phyloP scores from a whole-genome alignment of 768 basidiomycete genomes.

The Phlebiopsis flavidoalba region DNA sequence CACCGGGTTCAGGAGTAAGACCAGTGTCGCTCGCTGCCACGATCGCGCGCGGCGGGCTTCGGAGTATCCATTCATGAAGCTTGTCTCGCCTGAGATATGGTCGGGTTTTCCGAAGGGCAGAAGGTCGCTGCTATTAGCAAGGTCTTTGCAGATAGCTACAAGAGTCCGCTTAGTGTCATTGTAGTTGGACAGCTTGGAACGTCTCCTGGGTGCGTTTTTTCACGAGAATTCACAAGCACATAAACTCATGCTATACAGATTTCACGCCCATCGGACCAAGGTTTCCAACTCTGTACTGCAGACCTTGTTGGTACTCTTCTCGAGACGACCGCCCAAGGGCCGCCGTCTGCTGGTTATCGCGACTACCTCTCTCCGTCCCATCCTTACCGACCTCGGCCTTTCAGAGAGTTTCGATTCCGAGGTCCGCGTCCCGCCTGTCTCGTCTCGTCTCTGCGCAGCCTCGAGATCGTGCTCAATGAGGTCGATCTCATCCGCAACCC shows the following conservation, averaged over 20 bases:
- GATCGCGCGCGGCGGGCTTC: constrained; percentile 92
- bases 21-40: constrained; percentile 90
- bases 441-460: constrained; percentile 63
- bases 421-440: constrained; percentile 78
- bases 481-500: constrained; percentile 67
- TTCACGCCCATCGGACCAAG: constrained; percentile 97
- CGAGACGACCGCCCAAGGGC: constrained; percentile 89
- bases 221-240: background rate
- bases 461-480: constrained; percentile 76
- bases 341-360: constrained; percentile 89
- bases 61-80: constrained; percentile 96
- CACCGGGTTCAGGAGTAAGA: too few relatives aligned
- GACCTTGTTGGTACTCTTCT: constrained; percentile 81
- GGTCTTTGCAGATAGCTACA: constrained; percentile 92
- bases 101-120: constrained; percentile 88
- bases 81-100: constrained; percentile 97
- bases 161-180: constrained; percentile 93
- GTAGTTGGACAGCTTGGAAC: constrained; percentile 94
- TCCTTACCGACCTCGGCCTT: constrained; percentile 85
- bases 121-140: constrained; percentile 91
- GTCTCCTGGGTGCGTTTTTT: constrained; percentile 69
- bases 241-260: constrained; percentile 41
- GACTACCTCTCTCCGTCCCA: constrained; percentile 83
- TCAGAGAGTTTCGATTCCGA: constrained; percentile 88
- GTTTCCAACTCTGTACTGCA: constrained; percentile 95